Base-by-base conservation (phyloP, 1,284 basidiomycete genomes). In the Takashimella koratensis region DNA sequence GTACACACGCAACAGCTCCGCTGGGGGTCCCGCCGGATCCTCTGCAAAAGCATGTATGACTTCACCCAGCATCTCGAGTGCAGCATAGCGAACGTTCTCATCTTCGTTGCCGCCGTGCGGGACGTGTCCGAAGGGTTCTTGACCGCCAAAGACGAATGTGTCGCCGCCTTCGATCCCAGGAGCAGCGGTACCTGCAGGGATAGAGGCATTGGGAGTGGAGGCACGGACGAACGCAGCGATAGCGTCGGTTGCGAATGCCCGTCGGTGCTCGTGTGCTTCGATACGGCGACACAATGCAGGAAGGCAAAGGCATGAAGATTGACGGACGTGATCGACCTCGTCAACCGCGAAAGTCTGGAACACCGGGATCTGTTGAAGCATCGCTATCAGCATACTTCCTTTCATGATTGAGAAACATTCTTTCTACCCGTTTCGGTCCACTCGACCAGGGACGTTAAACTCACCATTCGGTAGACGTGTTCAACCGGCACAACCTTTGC, bases 11-110 rank as follows among this genome's bases (percentile, higher is more conserved):
- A 98, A 69, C 1, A 98, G 81, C 67, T 90, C 84, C n/a, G 81
- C 71, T 1, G 94, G 94, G 8, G 87, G 87, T 0, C 88, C 88
- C 4, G 60, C 53, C 0, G 73, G 67, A 62, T 85, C 82, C 20
- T 82, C 77, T 51, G 83, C 80, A 71, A 98, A 98, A 4, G 90
- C 84, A 71, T 90, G 85, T 59, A 98, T 84, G 22, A 94, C 84
- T 72, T 98, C 94, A 5, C 94, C 95, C 5, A 97, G 83, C 30
- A 90, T 83, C 70, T 98, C 93, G 30, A 97, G 81, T 1, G 89
- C 84, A 1, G 90, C 89, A 20, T 83, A 83, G 23, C 90, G 85
- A 20, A 97, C 91, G n/a, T n/a, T n/a, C n/a, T n/a, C n/a, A 19
- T 83, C 80, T 4, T 83, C 76, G 21, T 82, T 80, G 67, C 94